A percentile compares a stretch with the other conserved stretches of the same genome.
Evolutionary conservation across 2,329 filamentous ascomycete genomes (phyloP).

Genomic region (Phialocephala sp.): DNA sequence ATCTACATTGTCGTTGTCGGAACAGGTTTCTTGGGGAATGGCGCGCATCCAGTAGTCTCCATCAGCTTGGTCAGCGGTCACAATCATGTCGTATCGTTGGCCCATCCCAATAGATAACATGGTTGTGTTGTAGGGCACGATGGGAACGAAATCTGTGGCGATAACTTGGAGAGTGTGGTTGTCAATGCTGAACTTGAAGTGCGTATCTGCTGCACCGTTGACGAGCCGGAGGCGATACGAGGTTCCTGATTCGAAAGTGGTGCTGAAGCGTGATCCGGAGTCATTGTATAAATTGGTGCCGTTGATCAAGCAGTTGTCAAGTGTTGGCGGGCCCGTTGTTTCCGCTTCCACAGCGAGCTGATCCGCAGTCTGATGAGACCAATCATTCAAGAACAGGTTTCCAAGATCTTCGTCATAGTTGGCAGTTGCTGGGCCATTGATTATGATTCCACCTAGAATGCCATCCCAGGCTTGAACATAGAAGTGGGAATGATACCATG

Average conservation of each 20-base stretch:
- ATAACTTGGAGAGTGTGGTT: constrained; percentile 62
- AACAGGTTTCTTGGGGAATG: constrained; percentile 23
- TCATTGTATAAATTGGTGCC: constrained; percentile 18
- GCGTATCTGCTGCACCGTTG: constrained; percentile 50
- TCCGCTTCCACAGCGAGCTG: background rate
- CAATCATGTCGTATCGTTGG: constrained; percentile 51
- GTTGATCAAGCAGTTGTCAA: constrained; percentile 41
- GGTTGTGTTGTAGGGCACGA: constrained; percentile 65
- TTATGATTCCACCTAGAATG: constrained; percentile 63
- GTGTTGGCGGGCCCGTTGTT: constrained; percentile 11
- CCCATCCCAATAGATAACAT: constrained; percentile 64
- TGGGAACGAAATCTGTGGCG: constrained; percentile 65
- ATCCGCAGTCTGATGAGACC: constrained; percentile 29
- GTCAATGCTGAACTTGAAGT: constrained; percentile 54
- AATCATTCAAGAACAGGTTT: constrained; percentile 45
- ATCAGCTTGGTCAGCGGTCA: constrained; percentile 52
- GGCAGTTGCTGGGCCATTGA: constrained; percentile 62
- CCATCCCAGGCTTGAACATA: constrained; percentile 56
- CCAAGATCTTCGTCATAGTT: constrained; percentile 68
- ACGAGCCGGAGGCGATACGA: constrained; percentile 54
- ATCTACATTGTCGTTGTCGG: constrained; percentile 25
- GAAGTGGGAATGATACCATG: constrained; percentile 67
- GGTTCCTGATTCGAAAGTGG: constrained; percentile 44
- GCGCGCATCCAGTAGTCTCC: constrained; percentile 55
- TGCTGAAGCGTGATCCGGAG: constrained; percentile 36